Base-by-base conservation (phyloP, 2,329 filamentous ascomycete species). In the Fusarium sp. region DNA sequence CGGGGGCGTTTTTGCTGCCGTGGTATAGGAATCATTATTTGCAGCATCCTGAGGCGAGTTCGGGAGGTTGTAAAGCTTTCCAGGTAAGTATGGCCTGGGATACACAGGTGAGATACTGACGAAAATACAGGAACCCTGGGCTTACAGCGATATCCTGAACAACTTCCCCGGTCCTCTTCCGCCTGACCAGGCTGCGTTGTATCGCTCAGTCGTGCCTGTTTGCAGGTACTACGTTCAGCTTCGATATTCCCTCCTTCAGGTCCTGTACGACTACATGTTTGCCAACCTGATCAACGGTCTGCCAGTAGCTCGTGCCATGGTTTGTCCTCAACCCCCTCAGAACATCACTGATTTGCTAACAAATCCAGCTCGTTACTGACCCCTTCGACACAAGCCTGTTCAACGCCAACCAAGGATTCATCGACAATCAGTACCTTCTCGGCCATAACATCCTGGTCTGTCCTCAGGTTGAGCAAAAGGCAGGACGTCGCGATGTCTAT, bases 21-120 rank as follows among this genome's bases (percentile, higher is more conserved):
- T 61, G 50, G 58, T 61, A 61, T 33, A n/a, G 50, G 4, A 61
- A 61, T 20, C 58, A 61, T 18, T 61, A 61, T n/a, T 5, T 57
- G 2, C 58, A 61, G n/a, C 50, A 57, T 38, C 52, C 52, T 0
- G 52, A 54, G 52, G 52, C 52, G 4, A 54, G 52, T 17, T 31
- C 20, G 2, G 38, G 27, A 0, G 38, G 52, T 1, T 44, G 52
- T 2, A 61, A 61, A 9, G 58, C 42, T 7, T 61, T 61, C 4
- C 50, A 61, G 58, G 50, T 38, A 17, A 25, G 58, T 12, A 14
- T 25, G 1, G 3, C 6, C 0, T 7, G 6, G 11, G 2, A 18
- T 60, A 0, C n/a, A 4, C 4, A 1, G 11, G 2, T 1, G n/a
- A 8, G 7, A 5, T 38, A 9, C 39, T 61, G 22, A 61, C 25